Evolutionary conservation across 169 alveolate genomes (phyloP), one percentile per base, ranked within the genome.

Genomic region (Theileria annulata): DNA sequence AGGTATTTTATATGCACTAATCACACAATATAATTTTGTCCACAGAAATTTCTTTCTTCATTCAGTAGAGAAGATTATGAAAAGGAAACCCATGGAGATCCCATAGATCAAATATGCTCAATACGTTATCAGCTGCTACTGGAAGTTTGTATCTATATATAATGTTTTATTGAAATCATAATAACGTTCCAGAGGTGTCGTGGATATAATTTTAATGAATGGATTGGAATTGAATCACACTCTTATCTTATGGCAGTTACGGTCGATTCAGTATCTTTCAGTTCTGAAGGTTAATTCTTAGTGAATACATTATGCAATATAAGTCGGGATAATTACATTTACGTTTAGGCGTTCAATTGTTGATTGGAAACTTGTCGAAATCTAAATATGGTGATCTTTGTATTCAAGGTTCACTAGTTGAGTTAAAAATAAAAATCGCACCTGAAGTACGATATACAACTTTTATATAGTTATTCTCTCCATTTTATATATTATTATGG

Each of bases 341-440:
- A 51, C 69, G 76, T 71, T 78, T 79, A 10, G 90, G 70, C 13
- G 89, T 79, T 21, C 93, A 88, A 47, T 71, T 77, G 33, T 58
- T 88, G 47, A 77, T 88, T 37, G 93, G 93, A 17, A 80, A 72
- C 37, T n/a, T 88, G 15, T 89, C 91, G 10, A 48, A 80, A 12
- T 75, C 86, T 64, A 85, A 86, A 63, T 84, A 88, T 30, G 93
- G 93, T 0, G 93, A 85, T 19, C 71, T 88, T 15, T 87, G 84
- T n/a, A 56, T 88, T 23, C 90, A 88, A 62, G 93, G 93, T 30
- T 62, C 78, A n/a, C 33, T 87, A 25, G 85, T 75, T 37, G 87
- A 88, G 56, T 27, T 88, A 8, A 77, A 77, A 42, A 42, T 88
- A 23, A 42, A 74, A 30, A 62, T 88, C 33, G 74, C 85, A 30